phyloP scores from a whole-genome alignment of 2,329 filamentous ascomycete species.

The Colletotrichum eremochloae region DNA sequence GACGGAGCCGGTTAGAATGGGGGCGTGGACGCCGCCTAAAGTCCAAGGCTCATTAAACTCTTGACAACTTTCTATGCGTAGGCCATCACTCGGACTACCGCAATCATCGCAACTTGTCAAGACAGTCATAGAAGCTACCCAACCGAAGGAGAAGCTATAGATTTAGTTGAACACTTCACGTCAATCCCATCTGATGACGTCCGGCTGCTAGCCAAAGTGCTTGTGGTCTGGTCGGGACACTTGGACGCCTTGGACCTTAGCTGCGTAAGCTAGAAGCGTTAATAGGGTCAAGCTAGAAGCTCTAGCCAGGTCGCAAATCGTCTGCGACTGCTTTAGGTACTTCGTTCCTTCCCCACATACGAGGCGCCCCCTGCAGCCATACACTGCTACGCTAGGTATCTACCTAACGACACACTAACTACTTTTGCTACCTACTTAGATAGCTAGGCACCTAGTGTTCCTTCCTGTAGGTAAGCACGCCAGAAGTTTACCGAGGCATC shows the following conservation, averaged over 20 bases:
- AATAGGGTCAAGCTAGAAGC: constrained; percentile 8
- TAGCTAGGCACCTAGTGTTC: too few relatives aligned
- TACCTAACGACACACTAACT: too few relatives aligned
- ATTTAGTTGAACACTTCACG: constrained; percentile 6
- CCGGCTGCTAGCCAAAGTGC: neutral
- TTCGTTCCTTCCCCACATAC: constrained; percentile 24
- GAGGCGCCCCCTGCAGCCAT: constrained; percentile 27
- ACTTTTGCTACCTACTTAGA: too few relatives aligned
- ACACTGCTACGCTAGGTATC: neutral
- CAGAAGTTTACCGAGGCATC: constrained; percentile 35
- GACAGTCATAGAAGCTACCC: neutral
- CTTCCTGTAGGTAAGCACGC: neutral
- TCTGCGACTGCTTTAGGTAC: constrained; percentile 9
- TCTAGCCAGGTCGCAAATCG: constrained; percentile 13
- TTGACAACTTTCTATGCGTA: neutral
- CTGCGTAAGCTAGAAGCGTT: neutral
- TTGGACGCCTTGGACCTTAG: neutral
- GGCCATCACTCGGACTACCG: neutral
- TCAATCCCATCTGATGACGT: neutral
- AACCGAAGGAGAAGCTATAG: neutral
- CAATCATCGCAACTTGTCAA: constrained; percentile 4
- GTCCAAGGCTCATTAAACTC: neutral
- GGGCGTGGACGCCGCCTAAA: neutral
- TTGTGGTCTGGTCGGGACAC: neutral
- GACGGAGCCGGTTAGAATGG: constrained; percentile 25